phyloP scores from a whole-genome alignment of 306 rosid genomes.

The Crotalaria pallida region DNA sequence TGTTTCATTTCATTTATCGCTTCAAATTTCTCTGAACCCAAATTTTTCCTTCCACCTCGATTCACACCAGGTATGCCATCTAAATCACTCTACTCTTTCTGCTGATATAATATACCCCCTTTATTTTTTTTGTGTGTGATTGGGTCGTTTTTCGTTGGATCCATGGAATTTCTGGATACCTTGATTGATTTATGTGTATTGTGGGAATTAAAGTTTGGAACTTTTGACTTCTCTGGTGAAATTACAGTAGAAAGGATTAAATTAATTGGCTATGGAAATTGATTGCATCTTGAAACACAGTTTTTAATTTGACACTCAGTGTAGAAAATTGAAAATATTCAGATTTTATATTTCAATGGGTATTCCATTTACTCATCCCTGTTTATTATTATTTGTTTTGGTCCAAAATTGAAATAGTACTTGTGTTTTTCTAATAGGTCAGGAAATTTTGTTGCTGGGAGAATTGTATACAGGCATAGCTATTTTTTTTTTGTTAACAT shows the following conservation, averaged over 20 bases:
- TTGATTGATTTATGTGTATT: neutral
- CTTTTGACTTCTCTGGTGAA: neutral
- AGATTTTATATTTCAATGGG: neutral
- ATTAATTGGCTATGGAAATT: neutral
- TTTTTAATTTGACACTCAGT: neutral
- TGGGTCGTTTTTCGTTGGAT: conserved; percentile 9
- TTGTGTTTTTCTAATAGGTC: conserved; percentile 1
- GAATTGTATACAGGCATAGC: neutral
- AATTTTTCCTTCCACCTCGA: neutral
- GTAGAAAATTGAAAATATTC: neutral
- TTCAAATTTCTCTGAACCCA: neutral
- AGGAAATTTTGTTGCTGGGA: conserved; percentile 22
- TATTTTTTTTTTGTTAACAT: conserved; percentile 31
- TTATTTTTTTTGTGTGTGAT: neutral
- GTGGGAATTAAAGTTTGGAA: neutral
- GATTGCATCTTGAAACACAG: conserved; percentile 1
- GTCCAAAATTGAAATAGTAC: neutral
- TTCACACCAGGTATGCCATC: conserved; percentile 10
- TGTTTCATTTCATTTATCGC: conserved; percentile 17
- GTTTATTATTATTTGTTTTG: neutral
- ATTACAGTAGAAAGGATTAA: neutral
- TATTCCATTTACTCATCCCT: neutral
- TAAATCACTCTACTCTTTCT: neutral
- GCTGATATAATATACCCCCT: neutral
- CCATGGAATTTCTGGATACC: neutral